phyloP scores from a whole-genome alignment of 2,329 filamentous ascomycete species.

The Stenocarpella maydis region DNA sequence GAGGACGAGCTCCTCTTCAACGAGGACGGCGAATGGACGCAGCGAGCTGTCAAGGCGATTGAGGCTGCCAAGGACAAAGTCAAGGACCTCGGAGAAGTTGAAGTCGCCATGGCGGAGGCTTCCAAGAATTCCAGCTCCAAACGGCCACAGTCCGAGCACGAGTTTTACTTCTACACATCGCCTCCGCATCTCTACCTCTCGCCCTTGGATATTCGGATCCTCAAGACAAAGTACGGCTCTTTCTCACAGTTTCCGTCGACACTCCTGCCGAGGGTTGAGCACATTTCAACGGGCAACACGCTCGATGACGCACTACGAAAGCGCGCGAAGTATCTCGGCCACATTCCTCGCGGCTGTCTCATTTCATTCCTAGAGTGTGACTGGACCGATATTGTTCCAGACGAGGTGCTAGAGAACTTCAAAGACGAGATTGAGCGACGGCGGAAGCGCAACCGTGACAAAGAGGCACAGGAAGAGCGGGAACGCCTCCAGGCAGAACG shows the following conservation, averaged over 20 bases:
- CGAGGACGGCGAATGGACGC: conserved; percentile 92
- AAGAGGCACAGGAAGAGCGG: conserved; percentile 85
- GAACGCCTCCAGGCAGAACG: conserved; percentile 84
- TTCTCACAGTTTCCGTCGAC: conserved; percentile 86
- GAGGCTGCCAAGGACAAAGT: conserved; percentile 79
- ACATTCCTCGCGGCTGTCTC: conserved; percentile 89
- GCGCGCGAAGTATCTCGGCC: conserved; percentile 84
- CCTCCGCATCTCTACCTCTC: conserved; percentile 90
- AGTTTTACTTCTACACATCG: conserved; percentile 89
- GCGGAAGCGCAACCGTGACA: conserved; percentile 80
- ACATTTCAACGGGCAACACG: conserved; percentile 86
- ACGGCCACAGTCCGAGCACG: conserved; percentile 48
- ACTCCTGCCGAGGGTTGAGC: conserved; percentile 85
- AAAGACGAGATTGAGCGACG: conserved; percentile 78
- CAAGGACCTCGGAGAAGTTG: conserved; percentile 51
- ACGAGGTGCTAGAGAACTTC: conserved; percentile 79
- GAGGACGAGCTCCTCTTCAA: conserved; percentile 93
- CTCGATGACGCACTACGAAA: conserved; percentile 86
- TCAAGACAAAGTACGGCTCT: conserved; percentile 86
- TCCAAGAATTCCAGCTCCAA: conserved; percentile 37
- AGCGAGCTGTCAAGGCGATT: conserved; percentile 80
- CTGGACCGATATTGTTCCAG: conserved; percentile 87
- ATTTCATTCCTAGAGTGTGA: conserved; percentile 93
- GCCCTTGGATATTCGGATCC: conserved; percentile 88
- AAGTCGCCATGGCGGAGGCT: conserved; percentile 39